phyloP scores from a whole-genome alignment of 208 protist species.

The Crithidia fasciculata region DNA sequence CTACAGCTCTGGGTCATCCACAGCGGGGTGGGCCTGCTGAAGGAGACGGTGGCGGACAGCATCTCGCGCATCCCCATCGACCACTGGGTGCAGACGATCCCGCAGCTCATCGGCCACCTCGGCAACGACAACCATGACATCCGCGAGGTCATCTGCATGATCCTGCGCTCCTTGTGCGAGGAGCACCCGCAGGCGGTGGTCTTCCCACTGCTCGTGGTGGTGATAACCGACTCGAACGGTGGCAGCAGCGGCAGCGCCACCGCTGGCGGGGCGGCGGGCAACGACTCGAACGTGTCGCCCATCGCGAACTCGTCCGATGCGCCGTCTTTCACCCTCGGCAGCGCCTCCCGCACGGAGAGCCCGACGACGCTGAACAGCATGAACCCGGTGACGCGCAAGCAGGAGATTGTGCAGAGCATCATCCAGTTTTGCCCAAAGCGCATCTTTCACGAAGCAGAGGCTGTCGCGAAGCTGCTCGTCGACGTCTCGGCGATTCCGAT shows the following conservation, averaged over 20 bases:
- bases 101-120: constrained; percentile 99
- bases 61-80: constrained; percentile 96
- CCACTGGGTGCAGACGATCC: constrained; percentile 99
- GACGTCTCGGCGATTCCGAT: constrained; percentile 90
- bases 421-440: constrained; percentile 86
- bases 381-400: constrained; percentile 47
- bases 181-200: constrained; percentile 99
- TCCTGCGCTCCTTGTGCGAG: constrained; percentile 95
- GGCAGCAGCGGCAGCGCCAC: constrained; percentile 11
- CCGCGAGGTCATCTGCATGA: constrained; percentile 93
- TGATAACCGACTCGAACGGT: constrained; percentile 77
- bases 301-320: constrained; percentile 3
- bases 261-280: background rate
- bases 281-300: constrained; percentile 3
- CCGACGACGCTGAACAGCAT: constrained; percentile 10
- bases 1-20: constrained; percentile 99
- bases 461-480: constrained; percentile 80
- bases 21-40: constrained; percentile 81
- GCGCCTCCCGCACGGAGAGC: constrained; percentile 3
- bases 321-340: constrained; percentile 4
- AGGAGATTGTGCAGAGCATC: constrained; percentile 75
- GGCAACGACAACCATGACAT: constrained; percentile 92
- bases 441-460: constrained; percentile 84
- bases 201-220: constrained; percentile 98
- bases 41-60: constrained; percentile 92